Evolutionary conservation across 768 basidiomycete species (phyloP).

Genomic region (Termitomyces titanicus): DNA sequence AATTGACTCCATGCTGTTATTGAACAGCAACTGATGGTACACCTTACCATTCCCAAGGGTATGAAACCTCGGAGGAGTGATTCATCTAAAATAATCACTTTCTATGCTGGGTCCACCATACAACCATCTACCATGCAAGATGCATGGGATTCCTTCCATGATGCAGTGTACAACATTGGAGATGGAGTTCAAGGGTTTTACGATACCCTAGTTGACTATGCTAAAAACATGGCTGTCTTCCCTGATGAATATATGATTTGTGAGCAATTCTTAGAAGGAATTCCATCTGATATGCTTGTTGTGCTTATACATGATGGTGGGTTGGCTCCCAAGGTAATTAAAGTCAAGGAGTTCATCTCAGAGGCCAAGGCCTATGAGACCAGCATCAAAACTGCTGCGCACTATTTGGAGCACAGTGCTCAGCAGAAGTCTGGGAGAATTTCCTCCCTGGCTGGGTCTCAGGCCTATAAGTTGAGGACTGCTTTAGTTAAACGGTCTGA

Average conservation of each 20-base stretch:
- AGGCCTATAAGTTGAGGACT: too few species aligned
- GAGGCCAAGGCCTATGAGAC: neutral
- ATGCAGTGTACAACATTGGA: neutral
- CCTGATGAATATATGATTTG: neutral
- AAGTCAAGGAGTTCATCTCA: neutral
- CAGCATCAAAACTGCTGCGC: neutral
- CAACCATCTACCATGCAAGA: too few species aligned
- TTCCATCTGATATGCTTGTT: neutral
- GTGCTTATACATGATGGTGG: neutral
- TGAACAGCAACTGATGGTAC: too few species aligned
- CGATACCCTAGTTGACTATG: neutral
- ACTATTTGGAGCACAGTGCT: neutral
- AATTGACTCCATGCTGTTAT: too few species aligned
- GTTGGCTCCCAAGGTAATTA: neutral
- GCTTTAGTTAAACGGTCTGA: too few species aligned
- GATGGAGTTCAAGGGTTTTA: neutral
- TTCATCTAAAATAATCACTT: too few species aligned
- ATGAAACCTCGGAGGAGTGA: too few species aligned
- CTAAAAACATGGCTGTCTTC: neutral
- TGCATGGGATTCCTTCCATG: too few species aligned
- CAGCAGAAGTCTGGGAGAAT: neutral
- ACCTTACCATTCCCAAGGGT: too few species aligned
- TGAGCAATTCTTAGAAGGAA: neutral
- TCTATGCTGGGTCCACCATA: too few species aligned
- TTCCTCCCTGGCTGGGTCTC: neutral